Base-by-base conservation (phyloP, 208 protist species). In the Kentomonas sorsogonicus region DNA sequence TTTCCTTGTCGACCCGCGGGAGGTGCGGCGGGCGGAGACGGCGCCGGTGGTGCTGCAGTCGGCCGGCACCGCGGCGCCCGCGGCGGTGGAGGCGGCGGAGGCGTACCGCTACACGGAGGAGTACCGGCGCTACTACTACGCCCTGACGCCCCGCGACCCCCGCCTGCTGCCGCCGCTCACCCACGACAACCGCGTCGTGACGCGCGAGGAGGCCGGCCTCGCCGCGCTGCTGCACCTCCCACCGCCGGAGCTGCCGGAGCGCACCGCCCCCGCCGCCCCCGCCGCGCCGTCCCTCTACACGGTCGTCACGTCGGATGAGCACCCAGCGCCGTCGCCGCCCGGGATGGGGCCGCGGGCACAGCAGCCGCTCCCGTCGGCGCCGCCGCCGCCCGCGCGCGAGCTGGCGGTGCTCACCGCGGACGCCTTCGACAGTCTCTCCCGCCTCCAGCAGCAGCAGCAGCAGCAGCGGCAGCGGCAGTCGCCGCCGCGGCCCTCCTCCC, bases 71-170 rank as follows among this genome's bases (percentile, higher is more conserved):
- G 83, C 77, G 39, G 72, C 65, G n/a, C 68, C 76, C 29, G 83
- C 66, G 43, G 65, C 75, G 6, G 65, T 70, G 30, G 68, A 67
- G 18, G 76, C 78, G 1, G 75, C 67, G 33, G 78, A 92, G 73
- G 77, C 83, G 68, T 92, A 92, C 73, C 80, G 80, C 55, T 89
- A 87, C 76, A 83, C 75, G 15, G 65, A 83, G 61, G 78, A 88
- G 52, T 92, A 92, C 68, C 85, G 89, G 58, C 54, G 40, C 7
- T 52, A 82, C 22, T 92, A 92, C 71, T 92, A 86, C 76, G 80
- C 79, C 23, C 79, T 83, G 60, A 81, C 66, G 38, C 85, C 85
- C 13, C 77, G 85, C 25, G 85, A 92, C 60, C 85, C 85, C 25
- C 85, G 85, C 59, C 85, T 89, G 85, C 74, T 79, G 52, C 76